Conservation (phyloP, 2,329 filamentous ascomycete genomes). For the Alternaria postmessia region DNA sequence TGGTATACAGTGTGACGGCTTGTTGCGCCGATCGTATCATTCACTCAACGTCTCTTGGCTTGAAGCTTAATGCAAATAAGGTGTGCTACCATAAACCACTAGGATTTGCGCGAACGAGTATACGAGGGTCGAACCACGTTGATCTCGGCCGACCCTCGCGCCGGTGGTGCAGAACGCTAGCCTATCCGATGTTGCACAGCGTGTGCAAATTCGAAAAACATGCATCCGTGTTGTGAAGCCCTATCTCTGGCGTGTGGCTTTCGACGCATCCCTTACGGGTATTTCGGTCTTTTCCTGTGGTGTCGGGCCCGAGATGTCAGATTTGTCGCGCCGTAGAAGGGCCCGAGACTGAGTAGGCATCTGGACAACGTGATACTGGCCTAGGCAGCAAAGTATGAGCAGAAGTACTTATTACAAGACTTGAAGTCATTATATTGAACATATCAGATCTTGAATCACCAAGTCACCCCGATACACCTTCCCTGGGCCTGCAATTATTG, state of each 20-base stretch:
- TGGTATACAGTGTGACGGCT: not conserved
- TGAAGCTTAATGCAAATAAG: conserved; percentile 2
- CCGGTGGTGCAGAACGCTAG: not conserved
- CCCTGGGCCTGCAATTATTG: not conserved
- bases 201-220: not conserved
- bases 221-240: not conserved
- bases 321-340: not conserved
- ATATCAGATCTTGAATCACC: not conserved
- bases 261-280: not conserved
- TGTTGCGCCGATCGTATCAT: not conserved
- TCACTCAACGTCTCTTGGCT: not conserved
- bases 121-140: not conserved
- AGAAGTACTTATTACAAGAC: not conserved
- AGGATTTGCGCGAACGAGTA: not conserved
- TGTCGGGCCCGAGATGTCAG: not conserved
- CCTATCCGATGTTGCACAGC: not conserved
- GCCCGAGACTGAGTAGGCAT: not conserved
- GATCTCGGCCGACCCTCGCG: not conserved
- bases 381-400: not conserved
- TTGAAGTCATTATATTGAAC: not conserved
- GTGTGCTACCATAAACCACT: not conserved
- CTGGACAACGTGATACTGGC: not conserved
- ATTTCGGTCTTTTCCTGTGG: not conserved
- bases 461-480: not conserved
- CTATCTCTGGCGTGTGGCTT: not conserved